These are phyloP conservation scores for Trichosanthes cucumerina DNA, from an alignment of 306 rosid genomes.

Conservation along the genomic window DNA sequence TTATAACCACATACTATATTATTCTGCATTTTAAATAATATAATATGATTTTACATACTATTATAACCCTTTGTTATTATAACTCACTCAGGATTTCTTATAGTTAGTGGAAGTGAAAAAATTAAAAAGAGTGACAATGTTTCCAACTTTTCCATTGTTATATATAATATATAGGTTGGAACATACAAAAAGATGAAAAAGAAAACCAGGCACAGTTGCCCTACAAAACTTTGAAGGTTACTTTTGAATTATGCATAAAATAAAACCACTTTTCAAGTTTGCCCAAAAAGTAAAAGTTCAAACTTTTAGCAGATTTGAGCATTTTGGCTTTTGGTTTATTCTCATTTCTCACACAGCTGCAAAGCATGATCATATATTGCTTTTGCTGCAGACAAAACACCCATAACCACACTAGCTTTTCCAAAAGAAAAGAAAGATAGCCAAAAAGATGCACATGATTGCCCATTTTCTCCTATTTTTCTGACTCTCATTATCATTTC, in stretches of 20 bases:
- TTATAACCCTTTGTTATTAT: too few relatives aligned
- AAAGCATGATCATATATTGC: background rate
- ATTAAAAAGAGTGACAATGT: too few relatives aligned
- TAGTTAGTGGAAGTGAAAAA: too few relatives aligned
- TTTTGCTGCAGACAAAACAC: background rate
- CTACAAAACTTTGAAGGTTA: background rate
- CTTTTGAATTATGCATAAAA: background rate
- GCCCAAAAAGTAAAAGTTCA: background rate
- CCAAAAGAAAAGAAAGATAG: background rate
- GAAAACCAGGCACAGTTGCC: background rate
- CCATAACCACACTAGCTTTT: background rate
- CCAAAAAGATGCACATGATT: background rate
- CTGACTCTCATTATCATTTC: constrained; percentile 3
- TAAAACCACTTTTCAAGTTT: background rate
- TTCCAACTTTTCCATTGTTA: too few relatives aligned
- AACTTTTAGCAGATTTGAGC: background rate
- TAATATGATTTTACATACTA: too few relatives aligned
- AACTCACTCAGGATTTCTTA: too few relatives aligned
- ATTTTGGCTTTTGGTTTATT: background rate
- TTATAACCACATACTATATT: too few relatives aligned
- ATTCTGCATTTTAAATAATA: too few relatives aligned
- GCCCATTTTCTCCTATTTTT: background rate
- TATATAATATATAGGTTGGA: too few relatives aligned
- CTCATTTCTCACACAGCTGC: background rate
- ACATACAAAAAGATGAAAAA: background rate